Base-by-base conservation (phyloP, 129 eudicot genomes). In the Saussurea involucrata region DNA sequence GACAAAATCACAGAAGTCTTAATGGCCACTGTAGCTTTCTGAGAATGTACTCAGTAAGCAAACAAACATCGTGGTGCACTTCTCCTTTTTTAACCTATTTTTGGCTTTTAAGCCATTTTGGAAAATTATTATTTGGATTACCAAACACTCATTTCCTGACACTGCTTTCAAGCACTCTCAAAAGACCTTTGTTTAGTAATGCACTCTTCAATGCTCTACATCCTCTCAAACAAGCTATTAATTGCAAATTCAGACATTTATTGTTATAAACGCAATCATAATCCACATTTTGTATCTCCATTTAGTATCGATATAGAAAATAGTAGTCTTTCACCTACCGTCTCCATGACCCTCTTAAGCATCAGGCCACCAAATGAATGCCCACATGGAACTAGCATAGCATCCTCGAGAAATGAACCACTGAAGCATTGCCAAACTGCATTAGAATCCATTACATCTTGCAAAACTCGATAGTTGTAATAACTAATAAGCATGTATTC, bases 361-460 rank as follows among this genome's bases (percentile, higher is more conserved):
- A 86, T 87, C 84, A 87, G 64, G 76, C 98, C 98, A 77, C 98
- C 98, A 88, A 94, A 94, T 8, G 98, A 94, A 85, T 94, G 98
- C 73, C 98, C 98, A 73, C 98, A 94, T 58, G 97, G 89, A 80
- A 92, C 92, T 78, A 89, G 69, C 98, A 89, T 86, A 61, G 98
- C 98, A 88, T 94, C 98, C 82, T 94, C 98, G 68, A 94, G 97
- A 68, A 87, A 94, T 75, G 88, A 80, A 49, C 98, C 97, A 70
- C 98, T 94, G 65, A 25, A 67, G 6, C 63, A 81, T 58, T 83
- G 65, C 44, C 63, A 71, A 20, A 17, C 46, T 66, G 28, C n/a
- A 65, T 58, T 63, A 79, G 55, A 60, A 37, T 37, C 65, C 69
- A 60, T n/a, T 29, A 46, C 24, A 73, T 42, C 17, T 42, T 46